phyloP scores from a whole-genome alignment of 2,329 filamentous ascomycete species.

The Ophiocordyceps polyrhachis-furcata region DNA sequence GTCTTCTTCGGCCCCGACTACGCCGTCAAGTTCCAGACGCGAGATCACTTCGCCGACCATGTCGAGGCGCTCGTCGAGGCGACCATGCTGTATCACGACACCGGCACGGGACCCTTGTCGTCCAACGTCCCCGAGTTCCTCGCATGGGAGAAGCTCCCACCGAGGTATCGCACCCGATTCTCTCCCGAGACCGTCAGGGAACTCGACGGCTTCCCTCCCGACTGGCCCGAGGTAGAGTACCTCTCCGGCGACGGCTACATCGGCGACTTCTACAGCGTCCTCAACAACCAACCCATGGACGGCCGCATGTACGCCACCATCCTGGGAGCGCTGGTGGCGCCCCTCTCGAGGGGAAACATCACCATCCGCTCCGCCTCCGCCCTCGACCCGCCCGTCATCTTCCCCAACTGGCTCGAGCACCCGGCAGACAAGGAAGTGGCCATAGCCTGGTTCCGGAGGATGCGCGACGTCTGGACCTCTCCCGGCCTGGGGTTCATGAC shows the following conservation, averaged over 20 bases:
- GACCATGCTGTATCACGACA: neutral
- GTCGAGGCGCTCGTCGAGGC: no score
- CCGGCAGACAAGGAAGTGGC: constrained; percentile 23
- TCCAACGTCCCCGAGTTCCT: neutral
- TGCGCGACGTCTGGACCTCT: constrained; percentile 13
- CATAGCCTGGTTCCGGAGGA: constrained; percentile 21
- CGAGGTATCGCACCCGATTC: neutral
- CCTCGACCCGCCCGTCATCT: constrained; percentile 19
- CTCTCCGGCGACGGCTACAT: neutral
- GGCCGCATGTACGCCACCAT: constrained; percentile 2
- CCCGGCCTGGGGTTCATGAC: neutral
- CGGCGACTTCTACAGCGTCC: neutral
- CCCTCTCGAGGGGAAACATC: constrained; percentile 21
- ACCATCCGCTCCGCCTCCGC: constrained; percentile 15
- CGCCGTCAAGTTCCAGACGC: neutral
- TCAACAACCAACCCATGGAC: neutral
- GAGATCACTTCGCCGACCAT: neutral
- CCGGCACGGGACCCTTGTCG: neutral
- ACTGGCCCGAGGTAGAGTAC: constrained; percentile 1
- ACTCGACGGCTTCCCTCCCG: neutral
- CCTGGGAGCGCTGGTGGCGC: constrained; percentile 11
- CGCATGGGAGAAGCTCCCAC: neutral
- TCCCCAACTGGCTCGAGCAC: constrained; percentile 24
- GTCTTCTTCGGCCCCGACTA: neutral
- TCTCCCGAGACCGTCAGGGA: neutral